A percentile compares a stretch with the other conserved stretches of the same genome.
phyloP scores from a whole-genome alignment of 495 filamentous ascomycete genomes.

The Gamarada debralockiae region DNA sequence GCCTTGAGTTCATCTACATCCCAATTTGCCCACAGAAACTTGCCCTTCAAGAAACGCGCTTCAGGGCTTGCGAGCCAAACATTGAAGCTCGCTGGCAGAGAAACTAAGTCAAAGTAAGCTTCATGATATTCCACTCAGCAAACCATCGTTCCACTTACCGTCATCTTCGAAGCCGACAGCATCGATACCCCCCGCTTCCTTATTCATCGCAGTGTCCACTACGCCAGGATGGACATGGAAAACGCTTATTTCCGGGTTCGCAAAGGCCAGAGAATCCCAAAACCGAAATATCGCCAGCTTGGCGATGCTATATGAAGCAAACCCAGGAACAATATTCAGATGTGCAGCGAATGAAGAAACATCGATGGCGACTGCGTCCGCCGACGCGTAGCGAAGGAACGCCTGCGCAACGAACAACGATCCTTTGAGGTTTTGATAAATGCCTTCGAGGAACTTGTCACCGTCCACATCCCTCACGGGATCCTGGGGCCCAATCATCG shows the following conservation, averaged over 20 bases:
- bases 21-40: conserved; percentile 48
- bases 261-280: conserved; percentile 31
- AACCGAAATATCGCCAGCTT: conserved; percentile 37
- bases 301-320: conserved; percentile 34
- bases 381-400: conserved; percentile 35
- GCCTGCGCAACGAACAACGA: conserved; percentile 34
- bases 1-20: conserved; percentile 50
- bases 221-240: conserved; percentile 45
- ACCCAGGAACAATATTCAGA: conserved; percentile 28
- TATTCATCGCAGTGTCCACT: conserved; percentile 38
- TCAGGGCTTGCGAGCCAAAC: conserved; percentile 49
- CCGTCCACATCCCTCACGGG: conserved; percentile 26
- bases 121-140: conserved; percentile 5
- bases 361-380: conserved; percentile 35
- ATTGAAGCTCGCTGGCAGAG: conserved; percentile 30
- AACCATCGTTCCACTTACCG: conserved; percentile 29
- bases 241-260: conserved; percentile 35
- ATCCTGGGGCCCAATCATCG: conserved; percentile 29
- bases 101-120: conserved; percentile 16
- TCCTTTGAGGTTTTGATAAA: conserved; percentile 36
- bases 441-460: conserved; percentile 30
- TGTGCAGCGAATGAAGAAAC: conserved; percentile 35
- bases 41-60: conserved; percentile 44
- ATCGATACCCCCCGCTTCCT: conserved; percentile 30
- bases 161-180: conserved; percentile 31